Conservation (phyloP, 208 protist species). For the Leishmania gerbilli region DNA sequence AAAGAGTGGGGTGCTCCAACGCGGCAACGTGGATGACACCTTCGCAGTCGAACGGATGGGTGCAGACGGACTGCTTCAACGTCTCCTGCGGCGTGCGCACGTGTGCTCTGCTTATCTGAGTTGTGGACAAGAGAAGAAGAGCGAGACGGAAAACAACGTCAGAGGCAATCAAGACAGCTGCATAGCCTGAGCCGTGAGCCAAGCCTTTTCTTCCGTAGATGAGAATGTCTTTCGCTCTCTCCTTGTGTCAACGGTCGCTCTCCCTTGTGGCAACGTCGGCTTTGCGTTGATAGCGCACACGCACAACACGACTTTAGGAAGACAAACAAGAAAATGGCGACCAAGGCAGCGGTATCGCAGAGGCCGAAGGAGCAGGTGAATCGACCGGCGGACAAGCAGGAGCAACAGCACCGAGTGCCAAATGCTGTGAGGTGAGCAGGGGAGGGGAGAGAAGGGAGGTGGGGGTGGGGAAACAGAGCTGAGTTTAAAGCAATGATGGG, state of each 20-base stretch:
- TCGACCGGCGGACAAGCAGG: background rate
- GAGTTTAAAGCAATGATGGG: background rate
- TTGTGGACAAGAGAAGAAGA: background rate
- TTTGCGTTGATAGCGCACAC: background rate
- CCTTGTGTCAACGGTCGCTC: background rate
- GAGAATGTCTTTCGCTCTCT: background rate
- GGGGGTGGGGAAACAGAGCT: background rate
- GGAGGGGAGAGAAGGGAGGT: background rate
- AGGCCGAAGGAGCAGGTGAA: background rate
- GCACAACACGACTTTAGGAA: background rate
- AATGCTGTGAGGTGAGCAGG: too few relatives aligned
- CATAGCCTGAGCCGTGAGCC: background rate
- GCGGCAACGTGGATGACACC: background rate
- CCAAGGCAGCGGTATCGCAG: too few relatives aligned
- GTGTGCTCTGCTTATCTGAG: background rate
- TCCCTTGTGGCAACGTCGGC: background rate
- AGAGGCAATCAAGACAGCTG: background rate
- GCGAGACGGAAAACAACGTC: background rate
- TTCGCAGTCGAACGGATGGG: background rate
- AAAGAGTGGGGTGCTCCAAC: constrained; percentile 11
- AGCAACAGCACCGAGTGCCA: background rate
- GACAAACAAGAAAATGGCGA: background rate
- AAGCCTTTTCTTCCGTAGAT: background rate
- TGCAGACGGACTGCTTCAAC: background rate
- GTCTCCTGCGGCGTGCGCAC: background rate